Percentiles rank a stretch among this genome's conserved stretches.
Conservation (phyloP, 2,329 filamentous ascomycete genomes). For the Penicillium palitans region DNA sequence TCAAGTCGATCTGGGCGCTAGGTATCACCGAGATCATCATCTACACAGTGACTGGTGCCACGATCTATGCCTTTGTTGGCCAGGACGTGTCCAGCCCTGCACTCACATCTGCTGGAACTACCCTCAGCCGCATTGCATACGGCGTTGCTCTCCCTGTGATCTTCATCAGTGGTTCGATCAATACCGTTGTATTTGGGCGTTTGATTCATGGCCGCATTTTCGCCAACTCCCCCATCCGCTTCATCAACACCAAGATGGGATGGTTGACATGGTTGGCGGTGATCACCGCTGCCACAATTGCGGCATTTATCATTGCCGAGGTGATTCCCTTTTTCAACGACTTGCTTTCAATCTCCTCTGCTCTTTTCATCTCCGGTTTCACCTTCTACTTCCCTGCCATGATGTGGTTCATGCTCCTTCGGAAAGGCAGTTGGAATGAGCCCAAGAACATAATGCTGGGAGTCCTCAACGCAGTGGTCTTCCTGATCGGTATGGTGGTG, state of each 20-base stretch:
- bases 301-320: constrained; percentile 79
- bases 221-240: constrained; percentile 35
- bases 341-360: constrained; percentile 49
- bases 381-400: constrained; percentile 69
- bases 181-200: constrained; percentile 36
- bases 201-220: constrained; percentile 36
- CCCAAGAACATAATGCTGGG: constrained; percentile 53
- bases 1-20: constrained; percentile 44
- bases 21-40: constrained; percentile 36
- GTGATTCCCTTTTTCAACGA: constrained; percentile 84
- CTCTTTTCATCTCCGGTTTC: constrained; percentile 82
- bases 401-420: constrained; percentile 33
- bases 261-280: constrained; percentile 35
- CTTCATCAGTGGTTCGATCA: constrained; percentile 39
- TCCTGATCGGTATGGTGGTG: constrained; percentile 71
- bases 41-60: constrained; percentile 34
- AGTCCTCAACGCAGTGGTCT: constrained; percentile 66
- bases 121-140: constrained; percentile 33
- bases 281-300: constrained; percentile 62
- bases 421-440: constrained; percentile 26
- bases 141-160: constrained; percentile 36
- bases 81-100: constrained; percentile 33
- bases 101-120: constrained; percentile 28
- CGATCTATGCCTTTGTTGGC: constrained; percentile 37
- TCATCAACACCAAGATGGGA: constrained; percentile 35